A percentile compares a stretch with the other conserved stretches of the same genome.
phyloP scores from a whole-genome alignment of 345 rosid genomes.

The Theobroma cacao region DNA sequence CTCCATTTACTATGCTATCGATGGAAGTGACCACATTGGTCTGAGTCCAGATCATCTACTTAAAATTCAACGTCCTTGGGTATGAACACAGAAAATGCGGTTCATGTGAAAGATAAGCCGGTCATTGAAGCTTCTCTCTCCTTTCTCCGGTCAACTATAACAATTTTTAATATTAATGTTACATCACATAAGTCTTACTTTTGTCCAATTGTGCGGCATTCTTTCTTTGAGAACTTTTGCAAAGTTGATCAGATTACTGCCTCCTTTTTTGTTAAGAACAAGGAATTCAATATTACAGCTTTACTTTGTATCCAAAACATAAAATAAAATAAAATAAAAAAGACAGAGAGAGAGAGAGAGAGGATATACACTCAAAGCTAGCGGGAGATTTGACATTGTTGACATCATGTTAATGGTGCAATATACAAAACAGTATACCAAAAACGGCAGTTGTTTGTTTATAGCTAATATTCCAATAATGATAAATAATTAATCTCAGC shows the following conservation, averaged over 20 bases:
- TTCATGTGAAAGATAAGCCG: neutral
- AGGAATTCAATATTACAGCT: neutral
- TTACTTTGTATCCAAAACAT: neutral
- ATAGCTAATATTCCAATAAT: too few species aligned
- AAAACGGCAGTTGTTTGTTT: neutral
- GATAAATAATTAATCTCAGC: too few species aligned
- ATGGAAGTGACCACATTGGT: neutral
- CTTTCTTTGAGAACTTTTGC: neutral
- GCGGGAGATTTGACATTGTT: too few species aligned
- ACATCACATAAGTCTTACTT: neutral
- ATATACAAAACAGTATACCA: neutral
- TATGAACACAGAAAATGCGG: neutral
- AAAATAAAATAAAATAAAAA: too few species aligned
- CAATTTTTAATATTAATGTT: neutral
- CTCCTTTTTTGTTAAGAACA: neutral
- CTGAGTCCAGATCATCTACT: neutral
- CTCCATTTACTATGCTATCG: constrained; percentile 11
- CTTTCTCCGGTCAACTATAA: neutral
- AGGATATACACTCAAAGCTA: neutral
- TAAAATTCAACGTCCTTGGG: neutral
- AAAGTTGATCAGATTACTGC: neutral
- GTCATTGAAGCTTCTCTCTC: neutral
- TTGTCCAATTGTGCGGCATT: neutral
- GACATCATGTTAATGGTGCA: neutral
- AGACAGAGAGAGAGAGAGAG: neutral